These are phyloP conservation scores for Kodamaea neixiangensis DNA, from an alignment of 805 yeast genomes.

Conservation along the genomic window DNA sequence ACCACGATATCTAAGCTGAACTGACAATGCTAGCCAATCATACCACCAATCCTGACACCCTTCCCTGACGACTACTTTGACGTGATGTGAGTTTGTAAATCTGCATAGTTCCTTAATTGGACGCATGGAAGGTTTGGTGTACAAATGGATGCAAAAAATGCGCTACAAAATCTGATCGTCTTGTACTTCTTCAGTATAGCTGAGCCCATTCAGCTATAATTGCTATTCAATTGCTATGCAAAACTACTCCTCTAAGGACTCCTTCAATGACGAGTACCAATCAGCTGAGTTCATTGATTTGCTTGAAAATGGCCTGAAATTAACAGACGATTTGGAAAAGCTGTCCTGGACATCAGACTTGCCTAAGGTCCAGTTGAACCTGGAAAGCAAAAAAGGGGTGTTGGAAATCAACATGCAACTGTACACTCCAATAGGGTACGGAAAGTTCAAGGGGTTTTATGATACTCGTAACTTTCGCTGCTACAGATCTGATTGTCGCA, in stretches of 20 bases:
- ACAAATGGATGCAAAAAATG: slow-evolving; percentile 4
- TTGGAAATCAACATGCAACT: neutral
- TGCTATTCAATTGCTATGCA: neutral
- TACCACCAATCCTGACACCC: no score
- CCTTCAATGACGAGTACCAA: neutral
- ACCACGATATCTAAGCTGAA: no score
- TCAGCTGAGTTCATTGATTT: neutral
- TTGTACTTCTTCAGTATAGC: no score
- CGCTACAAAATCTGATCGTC: no score
- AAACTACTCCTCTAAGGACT: neutral
- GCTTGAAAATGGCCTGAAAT: neutral
- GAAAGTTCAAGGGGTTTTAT: slow-evolving; percentile 25
- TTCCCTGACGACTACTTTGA: no score
- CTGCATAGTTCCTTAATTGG: neutral
- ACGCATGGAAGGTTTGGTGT: neutral
- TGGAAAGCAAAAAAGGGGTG: neutral
- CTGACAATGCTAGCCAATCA: no score
- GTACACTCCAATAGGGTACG: slow-evolving; percentile 12
- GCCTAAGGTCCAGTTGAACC: neutral
- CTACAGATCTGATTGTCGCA: slow-evolving; percentile 8
- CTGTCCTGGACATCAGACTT: neutral
- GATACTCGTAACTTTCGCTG: slow-evolving; percentile 28
- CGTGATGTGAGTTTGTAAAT: neutral
- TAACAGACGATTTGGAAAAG: neutral
- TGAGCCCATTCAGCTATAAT: neutral